phyloP scores from a whole-genome alignment of 306 rosid genomes.

The Dalbergia cultrata region DNA sequence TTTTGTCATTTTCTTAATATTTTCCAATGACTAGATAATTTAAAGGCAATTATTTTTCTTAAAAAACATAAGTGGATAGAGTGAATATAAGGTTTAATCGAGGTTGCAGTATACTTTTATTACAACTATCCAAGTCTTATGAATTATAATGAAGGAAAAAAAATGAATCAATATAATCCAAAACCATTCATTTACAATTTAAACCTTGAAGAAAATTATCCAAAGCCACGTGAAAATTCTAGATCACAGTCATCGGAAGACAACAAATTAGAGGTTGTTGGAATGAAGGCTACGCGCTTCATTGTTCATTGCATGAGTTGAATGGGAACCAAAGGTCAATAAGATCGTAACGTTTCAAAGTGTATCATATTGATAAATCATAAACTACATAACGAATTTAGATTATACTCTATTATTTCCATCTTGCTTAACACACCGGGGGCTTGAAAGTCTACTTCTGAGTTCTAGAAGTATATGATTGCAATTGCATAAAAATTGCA shows the following conservation, averaged over 20 bases:
- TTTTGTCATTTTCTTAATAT: no score
- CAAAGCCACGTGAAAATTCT: no score
- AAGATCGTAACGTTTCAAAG: neutral
- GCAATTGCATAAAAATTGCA: conserved; percentile 4
- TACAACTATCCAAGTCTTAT: no score
- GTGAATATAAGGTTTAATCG: no score
- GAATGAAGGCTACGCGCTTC: neutral
- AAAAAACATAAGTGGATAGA: no score
- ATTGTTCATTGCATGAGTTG: neutral
- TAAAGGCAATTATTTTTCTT: no score
- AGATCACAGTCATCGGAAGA: neutral
- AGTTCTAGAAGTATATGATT: neutral
- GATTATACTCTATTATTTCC: neutral
- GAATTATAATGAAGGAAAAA: no score
- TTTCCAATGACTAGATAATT: no score
- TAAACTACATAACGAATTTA: neutral
- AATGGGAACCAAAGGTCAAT: neutral
- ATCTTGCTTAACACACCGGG: neutral
- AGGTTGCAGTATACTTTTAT: no score
- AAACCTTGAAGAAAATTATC: no score
- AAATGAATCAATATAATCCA: no score
- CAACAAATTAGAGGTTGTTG: conserved; percentile 21
- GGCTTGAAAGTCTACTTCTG: neutral
- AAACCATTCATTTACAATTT: no score
- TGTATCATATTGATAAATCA: neutral